These are phyloP conservation scores for Agapanthus africanus DNA, from an alignment of 106 monocot genomes.

Conservation along the genomic window DNA sequence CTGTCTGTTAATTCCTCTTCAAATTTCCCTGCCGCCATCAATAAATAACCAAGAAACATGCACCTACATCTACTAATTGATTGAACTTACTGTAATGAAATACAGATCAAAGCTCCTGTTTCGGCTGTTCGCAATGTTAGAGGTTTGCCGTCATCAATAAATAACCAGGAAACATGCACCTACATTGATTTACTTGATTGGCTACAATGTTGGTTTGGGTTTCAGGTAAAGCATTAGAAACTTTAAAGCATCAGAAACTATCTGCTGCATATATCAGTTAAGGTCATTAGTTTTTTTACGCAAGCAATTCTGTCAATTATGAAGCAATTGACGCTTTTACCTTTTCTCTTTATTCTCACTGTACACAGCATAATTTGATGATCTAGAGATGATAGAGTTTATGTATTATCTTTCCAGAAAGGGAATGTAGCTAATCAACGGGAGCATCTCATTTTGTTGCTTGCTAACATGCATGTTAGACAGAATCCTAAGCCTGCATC, in stretches of 20 bases:
- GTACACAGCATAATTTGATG: not conserved
- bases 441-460: constrained; percentile 72
- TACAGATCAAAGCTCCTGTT: constrained; percentile 69
- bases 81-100: constrained; percentile 8
- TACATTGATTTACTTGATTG: constrained; percentile 51
- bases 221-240: constrained; percentile 44
- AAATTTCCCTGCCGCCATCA: too few relatives aligned
- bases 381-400: not conserved
- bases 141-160: constrained; percentile 45
- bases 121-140: constrained; percentile 46
- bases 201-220: constrained; percentile 71
- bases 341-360: too few relatives aligned
- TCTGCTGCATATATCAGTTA: too few relatives aligned
- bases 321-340: not conserved
- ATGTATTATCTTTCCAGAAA: constrained; percentile 30
- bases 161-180: constrained; percentile 14
- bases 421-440: constrained; percentile 81
- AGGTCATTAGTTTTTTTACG: not conserved
- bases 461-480: constrained; percentile 66
- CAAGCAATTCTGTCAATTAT: not conserved
- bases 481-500: constrained; percentile 47
- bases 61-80: not conserved
- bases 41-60: too few relatives aligned
- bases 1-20: not conserved
- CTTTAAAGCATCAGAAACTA: too few relatives aligned